Evolutionary conservation across 2,329 filamentous ascomycete genomes (phyloP).

Genomic region (Beauveria australis): DNA sequence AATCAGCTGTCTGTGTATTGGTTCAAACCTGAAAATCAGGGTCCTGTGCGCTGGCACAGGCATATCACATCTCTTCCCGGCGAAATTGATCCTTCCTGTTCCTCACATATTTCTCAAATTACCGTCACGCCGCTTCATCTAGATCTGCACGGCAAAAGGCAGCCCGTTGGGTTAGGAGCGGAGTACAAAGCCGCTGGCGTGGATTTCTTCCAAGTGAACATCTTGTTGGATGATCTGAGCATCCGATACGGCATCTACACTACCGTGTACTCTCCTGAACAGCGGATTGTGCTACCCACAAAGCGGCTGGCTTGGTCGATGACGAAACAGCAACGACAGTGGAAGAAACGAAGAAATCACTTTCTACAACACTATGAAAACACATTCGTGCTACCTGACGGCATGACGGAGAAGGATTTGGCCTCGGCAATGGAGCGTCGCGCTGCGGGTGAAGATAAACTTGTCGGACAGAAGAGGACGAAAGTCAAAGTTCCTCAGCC

Average conservation of each 20-base stretch:
- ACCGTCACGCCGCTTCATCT: slow-evolving; percentile 22
- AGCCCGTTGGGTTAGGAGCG: slow-evolving; percentile 18
- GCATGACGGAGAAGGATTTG: slow-evolving; percentile 21
- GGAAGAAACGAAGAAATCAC: slow-evolving; percentile 21
- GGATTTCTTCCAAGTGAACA: slow-evolving; percentile 39
- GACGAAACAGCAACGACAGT: slow-evolving; percentile 18
- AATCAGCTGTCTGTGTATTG: slow-evolving; percentile 28
- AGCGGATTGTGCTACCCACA: slow-evolving; percentile 22
- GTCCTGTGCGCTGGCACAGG: slow-evolving; percentile 30
- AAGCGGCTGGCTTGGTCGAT: slow-evolving; percentile 20
- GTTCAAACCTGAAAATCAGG: slow-evolving; percentile 19
- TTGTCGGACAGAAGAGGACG: slow-evolving; percentile 13
- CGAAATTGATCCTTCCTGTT: slow-evolving; percentile 1
- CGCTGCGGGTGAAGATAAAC: not conserved
- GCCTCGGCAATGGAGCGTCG: not conserved
- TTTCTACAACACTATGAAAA: slow-evolving; percentile 22
- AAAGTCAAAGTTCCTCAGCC: slow-evolving; percentile 4
- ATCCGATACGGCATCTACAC: slow-evolving; percentile 32
- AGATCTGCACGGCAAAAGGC: not conserved
- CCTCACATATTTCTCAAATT: slow-evolving; percentile 18
- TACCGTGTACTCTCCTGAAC: slow-evolving; percentile 17
- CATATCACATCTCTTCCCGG: slow-evolving; percentile 23
- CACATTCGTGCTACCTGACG: slow-evolving; percentile 31
- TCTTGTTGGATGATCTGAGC: slow-evolving; percentile 34
- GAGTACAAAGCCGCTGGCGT: slow-evolving; percentile 26